Conservation (phyloP, 305 asterid genomes). For the Fraxinus ornus region DNA sequence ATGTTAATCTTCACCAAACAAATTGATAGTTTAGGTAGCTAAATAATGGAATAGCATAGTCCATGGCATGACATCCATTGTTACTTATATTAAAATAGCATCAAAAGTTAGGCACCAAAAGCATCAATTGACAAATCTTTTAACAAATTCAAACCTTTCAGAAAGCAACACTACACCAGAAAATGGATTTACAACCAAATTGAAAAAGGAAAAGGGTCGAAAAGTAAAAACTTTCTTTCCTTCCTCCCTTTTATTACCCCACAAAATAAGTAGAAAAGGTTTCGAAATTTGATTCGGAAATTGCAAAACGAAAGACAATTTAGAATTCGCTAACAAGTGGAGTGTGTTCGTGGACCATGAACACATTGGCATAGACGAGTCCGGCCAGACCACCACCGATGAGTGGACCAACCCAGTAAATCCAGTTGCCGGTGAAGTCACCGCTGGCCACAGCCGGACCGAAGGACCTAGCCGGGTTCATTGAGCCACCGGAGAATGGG, state of each 20-base stretch:
- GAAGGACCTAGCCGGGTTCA: slow-evolving; percentile 36
- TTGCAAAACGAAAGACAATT: neutral
- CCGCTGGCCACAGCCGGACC: slow-evolving; percentile 35
- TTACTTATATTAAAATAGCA: neutral
- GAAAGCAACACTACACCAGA: slow-evolving; percentile 24
- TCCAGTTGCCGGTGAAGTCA: slow-evolving; percentile 26
- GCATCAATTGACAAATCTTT: neutral
- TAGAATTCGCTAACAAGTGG: slow-evolving; percentile 22
- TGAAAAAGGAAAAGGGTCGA: neutral
- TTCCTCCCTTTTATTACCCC: slow-evolving; percentile 21
- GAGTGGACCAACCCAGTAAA: slow-evolving; percentile 36
- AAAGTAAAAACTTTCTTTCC: slow-evolving; percentile 6
- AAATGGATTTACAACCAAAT: slow-evolving; percentile 21
- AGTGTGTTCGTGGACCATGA: slow-evolving; percentile 18
- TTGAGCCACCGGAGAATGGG: slow-evolving; percentile 35
- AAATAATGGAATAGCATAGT: neutral
- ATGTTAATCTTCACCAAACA: no score
- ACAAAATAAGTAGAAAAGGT: neutral
- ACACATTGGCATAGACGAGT: slow-evolving; percentile 20
- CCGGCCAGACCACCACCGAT: slow-evolving; percentile 34
- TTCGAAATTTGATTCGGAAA: neutral
- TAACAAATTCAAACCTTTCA: slow-evolving; percentile 20
- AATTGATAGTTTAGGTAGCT: neutral
- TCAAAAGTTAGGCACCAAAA: slow-evolving; percentile 13
- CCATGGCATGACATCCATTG: neutral